Evolutionary conservation across 164 flowering plant species (phyloP), one percentile per base, ranked within the genome.

Genomic region (Paratinospora sagittata): DNA sequence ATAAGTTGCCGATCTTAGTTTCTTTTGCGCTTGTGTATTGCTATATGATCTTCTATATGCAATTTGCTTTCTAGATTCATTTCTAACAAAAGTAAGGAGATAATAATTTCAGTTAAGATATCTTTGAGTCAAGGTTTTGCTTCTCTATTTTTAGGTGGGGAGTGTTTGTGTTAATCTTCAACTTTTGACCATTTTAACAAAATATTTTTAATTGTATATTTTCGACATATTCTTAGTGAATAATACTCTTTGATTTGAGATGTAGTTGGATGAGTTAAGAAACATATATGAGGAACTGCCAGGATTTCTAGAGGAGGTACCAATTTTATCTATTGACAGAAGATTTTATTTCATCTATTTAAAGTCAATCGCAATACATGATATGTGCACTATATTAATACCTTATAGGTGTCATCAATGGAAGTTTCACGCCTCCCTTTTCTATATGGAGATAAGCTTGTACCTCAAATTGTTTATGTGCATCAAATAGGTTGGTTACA

Each of bases 271-370:
- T 79, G 98, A 94, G 78, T 81, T 94, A 76, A 84, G 96, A 84
- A 89, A 84, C 74, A 85, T 94, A 70, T 94, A 92, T 52, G 97
- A 94, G 70, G 97, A 87, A 79, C 75, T 94, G 81, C 98, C 98
- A 21, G 91, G 92, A 68, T 87, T 94, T 79, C 81, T 92, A 61
- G 89, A 90, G 70, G 84, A 92, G 97, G 98, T 90, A 69, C 70
- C 41, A 63, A 0, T 14, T 65, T 69, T 76, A 24, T 24, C 34
- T 33, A 72, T 34, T 63, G 49, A 9, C 33, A 39, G 36, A 21
- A 70, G 41, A 72, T 58, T 61, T 27, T 66, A 30, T 26, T 62
- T 71, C 27, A 64, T 43, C 16, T 36, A 65, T 68, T 61, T 41
- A 14, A 33, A n/a, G 3, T 63, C 34, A 63, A 13, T 14, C 63